Evolutionary conservation across 768 basidiomycete species (phyloP).

Genomic region (Nidularia sp.): DNA sequence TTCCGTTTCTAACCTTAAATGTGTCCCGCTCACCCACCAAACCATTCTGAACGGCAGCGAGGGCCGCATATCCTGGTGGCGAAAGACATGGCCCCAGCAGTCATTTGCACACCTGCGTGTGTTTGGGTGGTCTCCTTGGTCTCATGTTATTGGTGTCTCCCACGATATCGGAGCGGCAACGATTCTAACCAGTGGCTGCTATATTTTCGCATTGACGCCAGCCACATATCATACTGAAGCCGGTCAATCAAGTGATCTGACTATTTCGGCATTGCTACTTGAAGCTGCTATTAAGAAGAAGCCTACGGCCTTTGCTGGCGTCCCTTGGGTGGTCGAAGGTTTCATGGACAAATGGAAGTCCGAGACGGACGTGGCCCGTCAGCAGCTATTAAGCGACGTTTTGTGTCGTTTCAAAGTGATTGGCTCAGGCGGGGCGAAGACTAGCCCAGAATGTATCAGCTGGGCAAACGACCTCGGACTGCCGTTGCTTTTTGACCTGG

Average conservation of each 20-base stretch:
- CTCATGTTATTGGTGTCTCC: constrained; percentile 23
- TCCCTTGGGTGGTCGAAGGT: constrained; percentile 28
- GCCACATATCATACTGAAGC: constrained; percentile 16
- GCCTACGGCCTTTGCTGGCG: constrained; percentile 20
- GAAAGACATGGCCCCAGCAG: constrained; percentile 8
- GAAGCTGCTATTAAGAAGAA: constrained; percentile 18
- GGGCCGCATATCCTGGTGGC: constrained; percentile 18
- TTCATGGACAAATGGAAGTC: constrained; percentile 17
- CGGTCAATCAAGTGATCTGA: constrained; percentile 9
- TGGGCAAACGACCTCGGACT: constrained; percentile 21
- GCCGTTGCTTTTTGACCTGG: constrained; percentile 24
- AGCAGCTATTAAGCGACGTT: constrained; percentile 9
- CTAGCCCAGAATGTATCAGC: constrained; percentile 18
- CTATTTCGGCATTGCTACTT: constrained; percentile 18
- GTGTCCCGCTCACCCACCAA: constrained; percentile 24
- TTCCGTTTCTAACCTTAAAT: constrained; percentile 25
- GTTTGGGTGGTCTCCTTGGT: constrained; percentile 29
- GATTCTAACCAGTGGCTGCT: constrained; percentile 23
- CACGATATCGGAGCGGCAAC: constrained; percentile 20
- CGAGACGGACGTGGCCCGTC: constrained; percentile 13
- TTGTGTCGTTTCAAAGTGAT: constrained; percentile 20
- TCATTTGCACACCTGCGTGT: constrained; percentile 17
- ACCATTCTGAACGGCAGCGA: constrained; percentile 18
- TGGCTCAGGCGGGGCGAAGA: constrained; percentile 22
- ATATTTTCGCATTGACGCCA: constrained; percentile 25